Base-by-base conservation (phyloP, 148 eudicot genomes). In the Oxyria digyna region DNA sequence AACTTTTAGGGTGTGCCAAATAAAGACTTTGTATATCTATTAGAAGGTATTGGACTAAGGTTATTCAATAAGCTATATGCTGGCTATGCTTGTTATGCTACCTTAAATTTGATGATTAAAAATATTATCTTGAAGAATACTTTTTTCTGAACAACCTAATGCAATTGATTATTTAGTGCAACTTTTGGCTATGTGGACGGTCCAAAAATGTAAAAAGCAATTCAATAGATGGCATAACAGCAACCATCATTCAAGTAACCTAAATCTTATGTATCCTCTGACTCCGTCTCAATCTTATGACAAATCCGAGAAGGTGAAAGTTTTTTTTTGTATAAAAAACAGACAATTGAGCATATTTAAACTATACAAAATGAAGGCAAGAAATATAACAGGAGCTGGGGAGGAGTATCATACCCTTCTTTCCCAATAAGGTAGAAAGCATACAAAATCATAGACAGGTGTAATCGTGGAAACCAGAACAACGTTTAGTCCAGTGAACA, bases 371-470 rank as follows among this genome's bases (percentile, higher is more conserved):
- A 29, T 17, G 6, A 15, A 31, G 20, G 15, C 9, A 59, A 31
- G 18, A 59, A 59, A 29, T 29, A 31, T 4, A 59, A 59, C 18
- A 31, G 17, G 31, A 59, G 65, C 38, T 14, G 10, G 14, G 15
- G 65, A 59, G 38, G 65, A 59, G 65, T 18, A 66, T 10, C 87
- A 68, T 89, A 93, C 96, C 91, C 96, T 84, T 82, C 96, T 76
- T 78, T 89, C 96, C 96, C 96, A 93, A 71, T 86, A 89, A 5
- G 98, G 96, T 72, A 72, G 84, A 74, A 87, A 93, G 83, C 95
- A 87, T 31, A 87, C 95, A 67, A 81, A 89, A 72, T 93, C 95
- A 74, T 93, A 93, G 76, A 89, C 95, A 41, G 95, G 90, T 48
- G 87, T 67, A 54, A 93, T 89, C 54, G 98, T 84, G 20, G 89